Evolutionary conservation across 73 alveolate genomes (phyloP).

Genomic region (Symbiodinium pilosum): DNA sequence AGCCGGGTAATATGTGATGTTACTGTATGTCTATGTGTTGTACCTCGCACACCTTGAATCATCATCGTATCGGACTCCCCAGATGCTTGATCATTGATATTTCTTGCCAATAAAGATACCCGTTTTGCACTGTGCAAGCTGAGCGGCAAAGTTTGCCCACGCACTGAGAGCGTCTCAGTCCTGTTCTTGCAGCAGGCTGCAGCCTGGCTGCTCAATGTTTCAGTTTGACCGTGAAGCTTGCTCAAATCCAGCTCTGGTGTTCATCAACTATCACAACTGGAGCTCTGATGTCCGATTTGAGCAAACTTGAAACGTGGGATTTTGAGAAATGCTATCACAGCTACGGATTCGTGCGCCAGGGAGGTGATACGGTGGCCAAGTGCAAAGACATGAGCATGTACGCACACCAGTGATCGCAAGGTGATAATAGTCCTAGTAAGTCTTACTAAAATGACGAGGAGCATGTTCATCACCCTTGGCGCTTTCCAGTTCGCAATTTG

Average conservation of each 20-base stretch:
- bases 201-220: not conserved
- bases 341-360: not conserved
- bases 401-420: too few species aligned
- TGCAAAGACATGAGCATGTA: too few species aligned
- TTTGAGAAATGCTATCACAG: not conserved
- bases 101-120: too few species aligned
- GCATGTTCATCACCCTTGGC: too few species aligned
- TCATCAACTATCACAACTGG: not conserved
- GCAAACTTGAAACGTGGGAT: slow-evolving; percentile 15
- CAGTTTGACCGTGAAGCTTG: slow-evolving; percentile 13
- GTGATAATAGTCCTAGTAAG: too few species aligned
- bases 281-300: not conserved
- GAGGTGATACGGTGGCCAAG: not conserved
- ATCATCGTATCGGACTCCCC: too few species aligned
- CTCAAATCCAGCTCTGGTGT: not conserved
- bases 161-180: not conserved
- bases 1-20: not conserved
- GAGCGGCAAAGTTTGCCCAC: not conserved
- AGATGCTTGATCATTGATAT: too few species aligned
- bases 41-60: too few species aligned
- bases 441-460: not conserved
- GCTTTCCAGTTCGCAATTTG: not conserved
- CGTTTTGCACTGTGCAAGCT: too few species aligned
- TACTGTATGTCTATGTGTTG: too few species aligned
- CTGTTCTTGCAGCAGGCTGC: not conserved